A percentile compares a stretch with the other conserved stretches of the same genome.
These are phyloP conservation scores for Aspergillus sclerotiicarbonarius DNA, from an alignment of 495 filamentous ascomycete species.

Conservation along the genomic window DNA sequence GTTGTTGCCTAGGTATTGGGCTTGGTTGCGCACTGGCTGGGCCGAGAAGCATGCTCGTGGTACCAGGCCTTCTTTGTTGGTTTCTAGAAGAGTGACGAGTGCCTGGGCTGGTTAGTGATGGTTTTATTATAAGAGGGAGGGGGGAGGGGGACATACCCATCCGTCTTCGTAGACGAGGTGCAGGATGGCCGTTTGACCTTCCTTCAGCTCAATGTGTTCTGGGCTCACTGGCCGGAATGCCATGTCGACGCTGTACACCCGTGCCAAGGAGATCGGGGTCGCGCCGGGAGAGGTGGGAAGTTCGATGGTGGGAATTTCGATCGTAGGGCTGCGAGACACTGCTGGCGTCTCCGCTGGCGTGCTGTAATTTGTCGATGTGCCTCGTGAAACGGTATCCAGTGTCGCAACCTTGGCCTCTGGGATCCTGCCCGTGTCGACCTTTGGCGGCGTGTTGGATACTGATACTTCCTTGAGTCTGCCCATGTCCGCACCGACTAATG, in stretches of 20 bases:
- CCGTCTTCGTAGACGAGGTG: conserved; percentile 6
- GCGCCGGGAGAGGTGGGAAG: not conserved
- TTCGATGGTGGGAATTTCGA: conserved; percentile 1
- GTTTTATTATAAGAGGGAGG: not conserved
- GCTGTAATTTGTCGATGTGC: not conserved
- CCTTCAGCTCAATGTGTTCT: conserved; percentile 4
- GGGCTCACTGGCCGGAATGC: not conserved
- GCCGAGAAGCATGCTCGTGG: conserved; percentile 3
- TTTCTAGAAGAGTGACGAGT: not conserved
- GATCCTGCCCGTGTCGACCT: not conserved
- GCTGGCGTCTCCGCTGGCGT: not conserved
- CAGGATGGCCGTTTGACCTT: conserved; percentile 1
- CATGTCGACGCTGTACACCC: conserved; percentile 2
- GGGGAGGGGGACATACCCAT: not conserved
- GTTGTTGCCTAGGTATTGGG: conserved; percentile 4
- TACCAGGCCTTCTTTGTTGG: not conserved
- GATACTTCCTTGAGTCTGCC: not conserved
- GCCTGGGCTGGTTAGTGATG: not conserved
- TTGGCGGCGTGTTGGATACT: not conserved
- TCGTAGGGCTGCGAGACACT: conserved; percentile 1
- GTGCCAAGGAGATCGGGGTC: not conserved
- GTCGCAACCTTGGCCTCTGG: conserved; percentile 2
- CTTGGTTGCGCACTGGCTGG: conserved; percentile 3
- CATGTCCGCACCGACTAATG: not conserved
- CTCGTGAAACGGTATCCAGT: not conserved